Evolutionary conservation across 768 basidiomycete genomes (phyloP), one percentile per base, ranked within the genome.

Genomic region (Trametes elegans): DNA sequence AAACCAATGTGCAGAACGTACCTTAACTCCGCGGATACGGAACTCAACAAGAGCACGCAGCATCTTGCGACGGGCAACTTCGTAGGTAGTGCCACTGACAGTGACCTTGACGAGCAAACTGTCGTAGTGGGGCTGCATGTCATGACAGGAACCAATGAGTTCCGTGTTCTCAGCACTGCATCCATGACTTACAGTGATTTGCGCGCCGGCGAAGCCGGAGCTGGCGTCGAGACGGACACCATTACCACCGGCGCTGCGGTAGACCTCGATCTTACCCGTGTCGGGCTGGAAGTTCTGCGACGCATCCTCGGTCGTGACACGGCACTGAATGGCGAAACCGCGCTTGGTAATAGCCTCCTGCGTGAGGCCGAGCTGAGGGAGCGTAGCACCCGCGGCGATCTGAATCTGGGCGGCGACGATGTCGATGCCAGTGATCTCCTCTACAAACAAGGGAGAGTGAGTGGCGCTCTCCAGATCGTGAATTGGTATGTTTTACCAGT

Each of bases 401-500:
- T 98, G 97, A 62, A 99, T 98, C 73, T 98, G 97, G 18, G 97
- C 97, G 50, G 97, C 97, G 35, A 98, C 94, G 60, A 99, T 96
- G 68, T 99, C 97, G 71, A 98, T 94, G 46, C 97, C 97, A 57
- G 97, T 98, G 66, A 99, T 99, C 69, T 98, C 95, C 89, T 98
- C 97, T 95, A 69, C 26, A 53, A 43, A 35, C 19, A 10, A 46
- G 21, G 19, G 16, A 47, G 40, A 44, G 24, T 38, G 55, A 24
- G 2, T 21, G 23, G 43, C 39, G 61, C 21, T 28, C 16, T 31
- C 21, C 11, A 23, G 11, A 32, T 38, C 14, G 14, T 46, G 36
- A 14, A 40, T 36, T 26, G 16, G 52, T 55, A 53, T 5, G 69
- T n/a, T 75, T 48, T 62, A 92, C 93, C 93, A 57, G 97, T 98